Evolutionary conservation across 2,329 filamentous ascomycete genomes (phyloP).

Genomic region (Aureobasidium sp.): DNA sequence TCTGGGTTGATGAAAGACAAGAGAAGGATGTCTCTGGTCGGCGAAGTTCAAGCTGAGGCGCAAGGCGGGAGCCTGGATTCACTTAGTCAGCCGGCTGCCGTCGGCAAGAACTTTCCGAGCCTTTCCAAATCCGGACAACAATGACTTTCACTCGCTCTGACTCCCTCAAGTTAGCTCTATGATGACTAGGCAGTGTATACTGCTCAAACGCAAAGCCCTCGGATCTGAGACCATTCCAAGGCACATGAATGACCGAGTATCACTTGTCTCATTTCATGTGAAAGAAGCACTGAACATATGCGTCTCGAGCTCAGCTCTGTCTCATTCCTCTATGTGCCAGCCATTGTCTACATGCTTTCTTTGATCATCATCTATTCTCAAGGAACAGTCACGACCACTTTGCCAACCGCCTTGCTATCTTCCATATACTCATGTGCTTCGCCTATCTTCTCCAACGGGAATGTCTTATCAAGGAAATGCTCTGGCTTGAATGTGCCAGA

Average conservation of each 20-base stretch:
- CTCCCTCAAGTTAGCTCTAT: neutral
- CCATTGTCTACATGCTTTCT: neutral
- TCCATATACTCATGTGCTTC: constrained; percentile 12
- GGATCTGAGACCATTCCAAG: neutral
- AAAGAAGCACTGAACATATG: neutral
- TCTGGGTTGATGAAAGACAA: constrained; percentile 7
- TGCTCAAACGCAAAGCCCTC: neutral
- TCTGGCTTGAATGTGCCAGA: constrained; percentile 4
- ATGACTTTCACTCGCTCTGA: neutral
- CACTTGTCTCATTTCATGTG: neutral
- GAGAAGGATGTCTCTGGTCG: neutral
- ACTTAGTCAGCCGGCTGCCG: constrained; percentile 3
- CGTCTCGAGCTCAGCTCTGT: neutral
- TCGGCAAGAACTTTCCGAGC: constrained; percentile 1
- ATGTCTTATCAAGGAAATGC: constrained; percentile 9
- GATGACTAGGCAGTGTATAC: too few relatives aligned
- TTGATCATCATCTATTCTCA: neutral
- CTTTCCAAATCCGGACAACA: constrained; percentile 3
- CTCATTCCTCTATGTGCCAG: neutral
- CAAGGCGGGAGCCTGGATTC: neutral
- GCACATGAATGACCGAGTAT: neutral
- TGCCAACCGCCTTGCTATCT: constrained; percentile 2
- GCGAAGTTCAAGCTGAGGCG: constrained; percentile 3
- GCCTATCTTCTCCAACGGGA: neutral
- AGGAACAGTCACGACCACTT: constrained; percentile 10